Base-by-base conservation (phyloP, 179 eudicot genomes). In the Silene vulgaris region DNA sequence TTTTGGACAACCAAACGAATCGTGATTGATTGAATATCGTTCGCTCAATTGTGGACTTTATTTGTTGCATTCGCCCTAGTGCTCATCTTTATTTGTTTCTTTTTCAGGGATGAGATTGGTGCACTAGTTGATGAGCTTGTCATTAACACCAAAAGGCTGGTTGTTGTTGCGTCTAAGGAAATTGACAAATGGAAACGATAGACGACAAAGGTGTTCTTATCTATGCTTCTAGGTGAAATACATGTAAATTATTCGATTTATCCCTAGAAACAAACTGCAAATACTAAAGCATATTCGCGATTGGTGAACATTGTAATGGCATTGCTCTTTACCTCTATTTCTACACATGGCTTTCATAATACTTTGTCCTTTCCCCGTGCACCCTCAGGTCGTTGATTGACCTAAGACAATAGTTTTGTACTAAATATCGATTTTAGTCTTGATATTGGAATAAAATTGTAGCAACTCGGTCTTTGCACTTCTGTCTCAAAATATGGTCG, bases 141-240 rank as follows among this genome's bases (percentile, higher is more conserved):
- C 29, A 54, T 82, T 64, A 87, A 84, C 80, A 88, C 97, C 56
- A 89, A 86, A 83, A 87, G 75, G 86, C 85, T 93, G 23, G 83
- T 89, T 54, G 72, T 52, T 74, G 92, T 80, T 19, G 87, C 97
- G 66, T 86, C 90, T 32, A 86, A 78, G 74, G 96, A 88, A 82
- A 77, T 93, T 16, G 90, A 88, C 57, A 93, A 93, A 77, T 86
- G 97, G 91, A 86, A 84, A 79, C 76, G 91, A 78, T 82, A 72
- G 54, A 69, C 37, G 26, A 29, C 28, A n/a, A 5, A 17, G 56
- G 19, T 48, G 52, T 12, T 75, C 65, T 62, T 20, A 40, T 69
- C 43, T 16, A n/a, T 65, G 29, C 62, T 71, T 65, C 74, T 17
- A 37, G 65, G 56, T 23, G 50, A 59, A 37, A 50, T n/a, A 11